These are phyloP conservation scores for Fusarium gaditjirri DNA, from an alignment of 2,329 filamentous ascomycete species.

Conservation along the genomic window DNA sequence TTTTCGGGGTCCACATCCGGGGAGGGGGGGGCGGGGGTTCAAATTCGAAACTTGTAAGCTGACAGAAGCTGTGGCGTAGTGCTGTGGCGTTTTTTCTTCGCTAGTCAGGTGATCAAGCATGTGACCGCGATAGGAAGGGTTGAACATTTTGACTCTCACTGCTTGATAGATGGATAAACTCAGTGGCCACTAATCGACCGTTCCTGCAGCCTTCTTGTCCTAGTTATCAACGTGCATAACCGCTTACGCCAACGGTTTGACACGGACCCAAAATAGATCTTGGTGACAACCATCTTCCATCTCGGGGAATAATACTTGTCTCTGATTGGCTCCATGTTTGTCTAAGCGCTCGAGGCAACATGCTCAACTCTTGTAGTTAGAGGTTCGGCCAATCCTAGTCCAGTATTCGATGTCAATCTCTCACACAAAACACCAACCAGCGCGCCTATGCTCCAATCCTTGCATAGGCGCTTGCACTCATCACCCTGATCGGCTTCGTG, in stretches of 20 bases:
- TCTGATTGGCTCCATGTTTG: slow-evolving; percentile 32
- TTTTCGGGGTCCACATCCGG: too few relatives aligned
- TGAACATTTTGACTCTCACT: not conserved
- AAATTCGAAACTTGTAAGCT: not conserved
- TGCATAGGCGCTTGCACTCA: slow-evolving; percentile 41
- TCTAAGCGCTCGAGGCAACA: slow-evolving; percentile 39
- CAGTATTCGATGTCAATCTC: slow-evolving; percentile 24
- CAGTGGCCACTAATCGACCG: not conserved
- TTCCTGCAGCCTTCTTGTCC: slow-evolving; percentile 5
- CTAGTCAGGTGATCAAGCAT: slow-evolving; percentile 22
- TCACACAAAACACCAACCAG: slow-evolving; percentile 14
- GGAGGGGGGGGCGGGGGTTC: too few relatives aligned
- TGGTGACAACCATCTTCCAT: slow-evolving; percentile 23
- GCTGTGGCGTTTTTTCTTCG: not conserved
- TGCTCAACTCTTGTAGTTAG: slow-evolving; percentile 4
- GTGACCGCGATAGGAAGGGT: not conserved
- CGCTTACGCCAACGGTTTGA: slow-evolving; percentile 34
- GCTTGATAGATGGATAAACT: not conserved
- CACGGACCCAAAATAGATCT: slow-evolving; percentile 31
- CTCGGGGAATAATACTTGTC: not conserved
- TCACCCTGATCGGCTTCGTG: slow-evolving; percentile 19
- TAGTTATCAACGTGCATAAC: slow-evolving; percentile 28
- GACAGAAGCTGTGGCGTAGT: slow-evolving; percentile 14
- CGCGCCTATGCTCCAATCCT: slow-evolving; percentile 43
- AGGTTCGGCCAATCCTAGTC: slow-evolving; percentile 33